phyloP scores from a whole-genome alignment of 2,329 filamentous ascomycete genomes.

The Phaeosphaeria sp. region DNA sequence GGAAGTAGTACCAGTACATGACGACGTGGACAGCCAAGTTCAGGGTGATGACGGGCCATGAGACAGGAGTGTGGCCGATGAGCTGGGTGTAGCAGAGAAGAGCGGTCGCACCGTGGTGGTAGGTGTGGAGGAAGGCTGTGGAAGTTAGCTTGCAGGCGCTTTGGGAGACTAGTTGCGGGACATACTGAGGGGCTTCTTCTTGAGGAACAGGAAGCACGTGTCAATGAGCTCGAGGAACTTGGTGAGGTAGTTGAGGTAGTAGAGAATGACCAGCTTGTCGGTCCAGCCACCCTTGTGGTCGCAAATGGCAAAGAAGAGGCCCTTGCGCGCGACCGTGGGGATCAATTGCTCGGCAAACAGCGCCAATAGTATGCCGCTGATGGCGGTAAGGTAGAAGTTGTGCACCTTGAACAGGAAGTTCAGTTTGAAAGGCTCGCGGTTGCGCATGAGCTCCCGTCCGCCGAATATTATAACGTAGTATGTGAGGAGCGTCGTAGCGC shows the following conservation, averaged over 20 bases:
- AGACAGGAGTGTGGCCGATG: slow-evolving; percentile 88
- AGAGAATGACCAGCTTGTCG: slow-evolving; percentile 87
- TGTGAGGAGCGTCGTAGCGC: slow-evolving; percentile 77
- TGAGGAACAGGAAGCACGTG: slow-evolving; percentile 95
- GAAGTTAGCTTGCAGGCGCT: slow-evolving; percentile 24
- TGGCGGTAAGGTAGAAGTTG: slow-evolving; percentile 90
- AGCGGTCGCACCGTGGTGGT: slow-evolving; percentile 96
- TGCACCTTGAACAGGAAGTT: slow-evolving; percentile 92
- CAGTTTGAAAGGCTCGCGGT: slow-evolving; percentile 83
- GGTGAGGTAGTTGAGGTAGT: slow-evolving; percentile 98
- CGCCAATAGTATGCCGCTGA: slow-evolving; percentile 79
- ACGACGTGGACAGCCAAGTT: slow-evolving; percentile 95
- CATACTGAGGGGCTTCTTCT: slow-evolving; percentile 96
- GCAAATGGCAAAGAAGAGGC: slow-evolving; percentile 91
- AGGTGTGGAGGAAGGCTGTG: slow-evolving; percentile 91
- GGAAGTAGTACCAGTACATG: slow-evolving; percentile 99
- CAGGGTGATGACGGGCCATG: slow-evolving; percentile 91
- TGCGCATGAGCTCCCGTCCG: slow-evolving; percentile 90
- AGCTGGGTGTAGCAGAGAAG: slow-evolving; percentile 98
- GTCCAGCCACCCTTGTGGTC: slow-evolving; percentile 86
- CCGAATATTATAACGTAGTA: slow-evolving; percentile 97
- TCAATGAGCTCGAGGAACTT: slow-evolving; percentile 97
- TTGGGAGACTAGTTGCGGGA: background rate
- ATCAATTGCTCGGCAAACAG: slow-evolving; percentile 93
- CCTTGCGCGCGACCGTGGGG: slow-evolving; percentile 78